Base-by-base conservation (phyloP, 2,329 filamentous ascomycete species). In the Microdochium nivale region DNA sequence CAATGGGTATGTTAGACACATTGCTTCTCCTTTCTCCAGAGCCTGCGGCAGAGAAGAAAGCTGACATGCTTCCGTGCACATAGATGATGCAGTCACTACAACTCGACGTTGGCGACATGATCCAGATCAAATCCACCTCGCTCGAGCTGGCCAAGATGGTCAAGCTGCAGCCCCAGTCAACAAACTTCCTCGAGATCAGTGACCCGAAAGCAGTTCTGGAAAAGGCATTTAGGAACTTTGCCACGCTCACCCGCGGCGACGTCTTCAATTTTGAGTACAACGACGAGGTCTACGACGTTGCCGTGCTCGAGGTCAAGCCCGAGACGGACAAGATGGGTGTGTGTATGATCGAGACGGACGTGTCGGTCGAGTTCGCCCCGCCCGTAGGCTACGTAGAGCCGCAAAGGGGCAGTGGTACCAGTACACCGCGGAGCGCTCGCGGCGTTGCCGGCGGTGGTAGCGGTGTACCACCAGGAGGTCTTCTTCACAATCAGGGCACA, bases 211-310 rank as follows among this genome's bases (percentile, higher is more conserved):
- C 94, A 40, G 94, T 99, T 13, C 83, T 99, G 27, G 94, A 99
- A 71, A 94, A 94, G 61, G 92, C 90, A 0, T 96, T 99, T 71
- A 86, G 92, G 44, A 95, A 95, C 70, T 99, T 97, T 71, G 89
- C 91, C 16, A 92, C 92, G 49, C 78, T 97, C 16, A 96, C 91
- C 2, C 89, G 91, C 64, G 91, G 90, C 56, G 94, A 99, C 64
- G 78, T 96, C 44, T 99, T 99, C 76, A 95, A 88, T 56, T 99
- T 99, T 67, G 80, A 86, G 60, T 99, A 99, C 74, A 99, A 99
- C 68, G 91, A 97, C 65, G 87, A 90, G 55, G 78, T 90, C 10
- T 99, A 94, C 72, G 87, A 94, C 56, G 90, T 99, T 65, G 90
- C 90, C 2, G 94, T 99, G 1, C 72, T 97, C 14, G 92, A 97